A percentile compares a stretch with the other conserved stretches of the same genome.
phyloP scores from a whole-genome alignment of 1,139 yeast species.

The Taphrina populina region DNA sequence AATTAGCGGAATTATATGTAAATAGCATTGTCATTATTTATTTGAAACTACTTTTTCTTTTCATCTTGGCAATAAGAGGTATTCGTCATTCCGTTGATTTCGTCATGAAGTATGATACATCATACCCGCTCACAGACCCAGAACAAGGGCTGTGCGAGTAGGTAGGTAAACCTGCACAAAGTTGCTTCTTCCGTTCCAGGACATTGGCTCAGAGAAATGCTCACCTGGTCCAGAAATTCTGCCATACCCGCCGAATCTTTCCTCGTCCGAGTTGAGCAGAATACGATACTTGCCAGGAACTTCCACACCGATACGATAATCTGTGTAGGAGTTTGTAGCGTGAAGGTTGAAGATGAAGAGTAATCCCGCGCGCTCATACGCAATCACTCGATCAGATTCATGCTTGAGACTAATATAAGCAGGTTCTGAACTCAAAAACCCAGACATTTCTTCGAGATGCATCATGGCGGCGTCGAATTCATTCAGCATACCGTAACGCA shows the following conservation, averaged over 20 bases:
- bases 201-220: conserved; percentile 67
- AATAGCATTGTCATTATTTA: too few species aligned
- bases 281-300: conserved; percentile 71
- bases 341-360: conserved; percentile 87
- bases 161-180: conserved; percentile 82
- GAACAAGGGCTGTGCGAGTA: conserved; percentile 71
- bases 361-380: conserved; percentile 81
- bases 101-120: too few species aligned
- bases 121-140: conserved; percentile 50
- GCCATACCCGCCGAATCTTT: conserved; percentile 72
- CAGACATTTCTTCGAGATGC: conserved; percentile 63
- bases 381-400: conserved; percentile 83
- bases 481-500: conserved; percentile 75
- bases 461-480: conserved; percentile 84
- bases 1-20: too few species aligned
- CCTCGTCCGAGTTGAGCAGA: conserved; percentile 70
- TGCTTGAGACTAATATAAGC: conserved; percentile 87
- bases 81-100: too few species aligned
- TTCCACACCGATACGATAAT: conserved; percentile 86
- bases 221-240: conserved; percentile 58
- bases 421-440: conserved; percentile 63
- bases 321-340: conserved; percentile 69
- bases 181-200: conserved; percentile 78
- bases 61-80: too few species aligned
- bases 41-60: too few species aligned